Percentiles rank a stretch among this genome's conserved stretches.
These are phyloP conservation scores for Colletotrichum plurivorum DNA, from an alignment of 2,329 filamentous ascomycete genomes.

Conservation along the genomic window DNA sequence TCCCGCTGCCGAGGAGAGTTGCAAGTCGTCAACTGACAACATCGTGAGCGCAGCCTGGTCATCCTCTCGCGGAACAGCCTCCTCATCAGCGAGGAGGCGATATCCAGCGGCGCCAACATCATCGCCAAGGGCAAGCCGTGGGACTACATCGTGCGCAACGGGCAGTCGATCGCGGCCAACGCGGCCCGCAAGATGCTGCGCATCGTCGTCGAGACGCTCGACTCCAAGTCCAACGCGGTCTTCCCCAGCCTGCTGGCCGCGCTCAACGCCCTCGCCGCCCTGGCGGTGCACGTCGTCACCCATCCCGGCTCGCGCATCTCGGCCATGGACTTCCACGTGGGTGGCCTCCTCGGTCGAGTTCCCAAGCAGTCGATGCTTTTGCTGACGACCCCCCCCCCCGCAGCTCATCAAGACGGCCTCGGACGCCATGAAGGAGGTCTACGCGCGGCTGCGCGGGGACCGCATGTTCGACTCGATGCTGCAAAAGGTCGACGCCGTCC, in stretches of 20 bases:
- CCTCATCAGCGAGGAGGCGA: slow-evolving; percentile 29
- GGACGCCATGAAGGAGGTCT: slow-evolving; percentile 22
- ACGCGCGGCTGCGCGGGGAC: slow-evolving; percentile 13
- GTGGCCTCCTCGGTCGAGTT: not conserved
- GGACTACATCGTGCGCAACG: slow-evolving; percentile 34
- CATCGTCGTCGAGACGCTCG: slow-evolving; percentile 25
- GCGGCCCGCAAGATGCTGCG: slow-evolving; percentile 20
- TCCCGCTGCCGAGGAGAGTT: not conserved
- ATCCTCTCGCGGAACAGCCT: slow-evolving; percentile 32
- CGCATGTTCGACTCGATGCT: slow-evolving; percentile 3
- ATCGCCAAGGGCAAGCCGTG: slow-evolving; percentile 33
- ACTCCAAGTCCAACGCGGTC: slow-evolving; percentile 23
- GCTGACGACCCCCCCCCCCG: too few species aligned
- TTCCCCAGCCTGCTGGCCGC: slow-evolving; percentile 23
- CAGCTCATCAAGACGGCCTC: slow-evolving; percentile 21
- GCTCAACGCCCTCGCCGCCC: slow-evolving; percentile 17
- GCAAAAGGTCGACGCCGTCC: slow-evolving; percentile 25
- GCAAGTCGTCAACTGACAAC: too few species aligned
- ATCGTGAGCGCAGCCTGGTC: not conserved
- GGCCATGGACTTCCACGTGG: slow-evolving; percentile 31
- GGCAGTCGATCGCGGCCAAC: slow-evolving; percentile 29
- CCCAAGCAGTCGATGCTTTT: not conserved
- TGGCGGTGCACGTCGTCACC: slow-evolving; percentile 18
- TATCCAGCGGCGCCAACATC: slow-evolving; percentile 19
- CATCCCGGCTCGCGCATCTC: slow-evolving; percentile 32